Base-by-base conservation (phyloP, 2,329 filamentous ascomycete genomes). In the Pseudogymnoascus sp. region DNA sequence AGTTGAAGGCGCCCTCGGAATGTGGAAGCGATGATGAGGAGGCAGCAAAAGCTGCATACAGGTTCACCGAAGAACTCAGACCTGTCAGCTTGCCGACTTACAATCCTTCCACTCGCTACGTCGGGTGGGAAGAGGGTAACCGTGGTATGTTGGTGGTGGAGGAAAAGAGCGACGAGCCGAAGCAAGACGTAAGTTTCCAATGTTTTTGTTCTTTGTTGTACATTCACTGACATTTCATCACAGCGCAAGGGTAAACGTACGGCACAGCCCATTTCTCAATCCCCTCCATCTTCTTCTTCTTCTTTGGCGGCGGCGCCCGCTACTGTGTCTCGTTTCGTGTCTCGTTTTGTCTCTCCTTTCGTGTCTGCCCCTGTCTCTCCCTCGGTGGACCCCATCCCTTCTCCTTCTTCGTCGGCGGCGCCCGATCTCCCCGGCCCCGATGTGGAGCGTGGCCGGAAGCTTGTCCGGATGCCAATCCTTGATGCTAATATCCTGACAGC, bases 1-100 rank as follows among this genome's bases (percentile, higher is more conserved):
- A 27, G 3, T 9, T 33, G 48, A 55, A 55, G 21, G 48, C 48
- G 15, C 48, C 48, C 33, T 55, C 48, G 9, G 48, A 55, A 29
- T 55, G 48, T 55, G 48, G 48, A 15, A 55, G 48, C 29, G 48
- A 55, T 15, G 48, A 55, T 55, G 48, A 55, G n/a, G 48, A 55
- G 48, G 48, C 48, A 18, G 48, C 29, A n/a, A 55, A 55, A 55
- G 48, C 48, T 33, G 48, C 48, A n/a, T 55, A 55, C 48, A 55
- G 48, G 48, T 55, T 55, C 48, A 55, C 48, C 2, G 48, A 55
- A 5, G 48, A 55, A 5, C 48, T 55, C n/a, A 55, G 48, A 5
- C 48, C 29, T 55, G 48, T 55, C 29, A 55, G 48, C 48, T 55
- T 55, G 5, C 48, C 48, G 6, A 18, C 27, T n/a, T 55, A 33